Evolutionary conservation across 1,139 yeast genomes (phyloP), one percentile per base, ranked within the genome.

Genomic region (Yamadazyma songkhlaensis): DNA sequence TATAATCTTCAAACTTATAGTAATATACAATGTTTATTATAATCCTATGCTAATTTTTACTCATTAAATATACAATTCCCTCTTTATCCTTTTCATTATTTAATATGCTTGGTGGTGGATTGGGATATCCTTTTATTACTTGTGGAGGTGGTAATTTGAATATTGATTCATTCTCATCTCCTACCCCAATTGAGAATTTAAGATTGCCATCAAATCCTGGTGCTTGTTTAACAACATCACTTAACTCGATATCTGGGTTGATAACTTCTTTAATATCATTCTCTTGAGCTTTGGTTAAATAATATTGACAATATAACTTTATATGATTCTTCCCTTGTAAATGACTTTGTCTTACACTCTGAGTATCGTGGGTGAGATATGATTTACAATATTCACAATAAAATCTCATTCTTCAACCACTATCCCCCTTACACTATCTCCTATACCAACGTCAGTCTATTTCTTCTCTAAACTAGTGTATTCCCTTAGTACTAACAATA

Each of bases 321-420:
- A 86, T 70, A 57, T 90, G 97, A 56, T 85, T 83, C 51, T 79
- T 78, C 10, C 97, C 97, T 35, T 76, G 67, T 35, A 86, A 63
- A 60, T 90, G 97, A 30, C 90, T 82, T 53, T 84, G 82, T 31
- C 96, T 67, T 37, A 89, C 97, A 62, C 95, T 84, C 56, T 81
- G 70, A 23, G 95, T 84, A 60, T 88, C 96, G 55, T 89, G 97
- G 2, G 96, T 89, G 43, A 89, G 68, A 52, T 84, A 84, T 17
- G 90, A 79, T 60, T 81, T 82, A 58, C 97, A 89, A 55, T 88
- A 89, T 52, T 85, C 95, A 62, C 97, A 89, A 61, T 83, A 85
- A 59, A 82, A 84, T 49, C 72, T 75, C 52, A 48, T 48, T 5
- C n/a, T 25, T 23, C n/a, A n/a, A n/a, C n/a, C n/a, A n/a, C n/a